Evolutionary conservation across 257 asterid species (phyloP).

Genomic region (Gynochthodes officinalis): DNA sequence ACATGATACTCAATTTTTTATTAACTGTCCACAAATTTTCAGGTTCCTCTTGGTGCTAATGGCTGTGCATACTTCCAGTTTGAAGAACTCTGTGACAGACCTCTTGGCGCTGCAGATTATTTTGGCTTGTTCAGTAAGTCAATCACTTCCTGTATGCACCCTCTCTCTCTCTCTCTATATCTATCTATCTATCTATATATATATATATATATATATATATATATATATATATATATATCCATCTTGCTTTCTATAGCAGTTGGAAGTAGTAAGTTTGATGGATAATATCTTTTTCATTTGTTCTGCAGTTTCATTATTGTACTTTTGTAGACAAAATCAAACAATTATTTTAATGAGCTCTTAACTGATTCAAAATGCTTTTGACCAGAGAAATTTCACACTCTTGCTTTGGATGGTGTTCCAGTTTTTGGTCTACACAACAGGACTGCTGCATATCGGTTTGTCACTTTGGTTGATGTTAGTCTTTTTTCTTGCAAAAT

Average conservation of each 20-base stretch:
- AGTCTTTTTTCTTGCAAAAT: slow-evolving; percentile 33
- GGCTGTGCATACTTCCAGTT: slow-evolving; percentile 88
- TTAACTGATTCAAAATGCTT: not conserved
- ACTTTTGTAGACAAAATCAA: not conserved
- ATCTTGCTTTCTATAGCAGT: too few species aligned
- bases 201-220: too few species aligned
- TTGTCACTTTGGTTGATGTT: slow-evolving; percentile 91
- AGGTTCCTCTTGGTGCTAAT: slow-evolving; percentile 84
- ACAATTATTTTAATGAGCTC: not conserved
- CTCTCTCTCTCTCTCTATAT: not conserved
- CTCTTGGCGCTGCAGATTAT: slow-evolving; percentile 99
- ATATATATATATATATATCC: too few species aligned
- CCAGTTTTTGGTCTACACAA: slow-evolving; percentile 78
- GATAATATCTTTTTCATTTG: not conserved
- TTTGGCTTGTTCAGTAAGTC: slow-evolving; percentile 79
- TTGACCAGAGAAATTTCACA: slow-evolving; percentile 73
- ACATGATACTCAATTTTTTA: not conserved
- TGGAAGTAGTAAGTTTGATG: not conserved
- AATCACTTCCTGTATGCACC: not conserved
- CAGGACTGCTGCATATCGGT: slow-evolving; percentile 89
- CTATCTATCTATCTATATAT: too few species aligned
- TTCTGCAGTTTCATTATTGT: not conserved
- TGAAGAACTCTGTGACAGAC: slow-evolving; percentile 85
- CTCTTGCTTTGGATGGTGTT: slow-evolving; percentile 86
- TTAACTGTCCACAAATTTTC: slow-evolving; percentile 9